phyloP scores from a whole-genome alignment of 192 early-diverging fungal genomes.

The Cetraspora pellucida region DNA sequence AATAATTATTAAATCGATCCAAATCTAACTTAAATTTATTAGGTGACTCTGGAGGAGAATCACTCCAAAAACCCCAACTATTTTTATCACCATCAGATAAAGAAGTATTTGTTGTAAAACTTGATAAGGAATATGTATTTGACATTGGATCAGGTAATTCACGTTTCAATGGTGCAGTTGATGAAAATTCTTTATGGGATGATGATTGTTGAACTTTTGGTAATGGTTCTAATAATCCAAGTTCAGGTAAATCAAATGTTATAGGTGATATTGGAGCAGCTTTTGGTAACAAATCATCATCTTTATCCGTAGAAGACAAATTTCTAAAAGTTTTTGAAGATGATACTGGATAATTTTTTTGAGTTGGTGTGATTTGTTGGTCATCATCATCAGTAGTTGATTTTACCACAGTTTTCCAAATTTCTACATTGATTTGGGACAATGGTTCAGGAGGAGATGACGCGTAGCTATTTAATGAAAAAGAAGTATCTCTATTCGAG shows the following conservation, averaged over 20 bases:
- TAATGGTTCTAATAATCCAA: neutral
- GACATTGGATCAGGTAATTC: neutral
- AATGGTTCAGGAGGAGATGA: neutral
- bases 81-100: no score
- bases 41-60: neutral
- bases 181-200: neutral
- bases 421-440: neutral
- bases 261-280: no score
- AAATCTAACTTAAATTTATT: conserved; percentile 21
- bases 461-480: no score
- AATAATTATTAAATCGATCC: conserved; percentile 6
- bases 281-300: no score
- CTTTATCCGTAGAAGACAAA: neutral
- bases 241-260: neutral
- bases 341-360: neutral
- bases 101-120: no score
- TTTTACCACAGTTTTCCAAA: neutral
- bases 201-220: neutral
- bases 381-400: no score
- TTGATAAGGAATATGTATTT: neutral
- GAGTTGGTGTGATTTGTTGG: neutral
- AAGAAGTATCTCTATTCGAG: no score
- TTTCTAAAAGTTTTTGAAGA: neutral
- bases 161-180: neutral
- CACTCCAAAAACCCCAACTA: neutral